Evolutionary conservation across 352 stramenopile species (phyloP).

Genomic region (Plasmopara viticola): DNA sequence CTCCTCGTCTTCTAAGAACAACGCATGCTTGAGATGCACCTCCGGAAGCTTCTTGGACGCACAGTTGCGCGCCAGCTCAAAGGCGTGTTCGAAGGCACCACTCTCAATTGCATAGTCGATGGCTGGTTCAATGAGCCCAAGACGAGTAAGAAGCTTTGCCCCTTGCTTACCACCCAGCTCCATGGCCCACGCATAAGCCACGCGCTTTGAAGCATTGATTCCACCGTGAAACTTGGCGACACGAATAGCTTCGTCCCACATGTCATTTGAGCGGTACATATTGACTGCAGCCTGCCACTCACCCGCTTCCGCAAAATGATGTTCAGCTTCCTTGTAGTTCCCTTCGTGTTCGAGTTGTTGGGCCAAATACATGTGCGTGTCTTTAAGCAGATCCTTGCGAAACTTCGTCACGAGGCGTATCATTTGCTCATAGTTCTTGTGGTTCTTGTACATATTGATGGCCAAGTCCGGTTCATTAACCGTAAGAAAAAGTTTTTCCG

Average conservation of each 20-base stretch:
- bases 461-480: conserved; percentile 90
- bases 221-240: conserved; percentile 91
- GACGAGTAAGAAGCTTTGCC: conserved; percentile 86
- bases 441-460: conserved; percentile 97
- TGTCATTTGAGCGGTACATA: conserved; percentile 92
- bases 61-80: conserved; percentile 84
- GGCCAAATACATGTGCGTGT: conserved; percentile 90
- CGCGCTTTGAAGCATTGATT: conserved; percentile 88
- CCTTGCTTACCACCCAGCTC: conserved; percentile 86
- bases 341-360: conserved; percentile 91
- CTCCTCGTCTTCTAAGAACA: conserved; percentile 92
- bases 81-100: conserved; percentile 89
- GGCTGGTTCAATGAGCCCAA: conserved; percentile 88
- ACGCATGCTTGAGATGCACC: conserved; percentile 90
- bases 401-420: conserved; percentile 91
- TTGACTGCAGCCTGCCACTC: conserved; percentile 92
- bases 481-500: conserved; percentile 90
- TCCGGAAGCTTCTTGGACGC: conserved; percentile 86
- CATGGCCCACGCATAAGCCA: conserved; percentile 92
- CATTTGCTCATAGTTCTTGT: conserved; percentile 94
- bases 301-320: conserved; percentile 87
- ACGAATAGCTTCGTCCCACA: conserved; percentile 93
- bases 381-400: conserved; percentile 89
- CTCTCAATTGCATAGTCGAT: conserved; percentile 93
- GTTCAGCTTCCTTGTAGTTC: conserved; percentile 90